A percentile compares a stretch with the other conserved stretches of the same genome.
Conservation (phyloP, 2,329 filamentous ascomycete genomes). For the Penicillium hesseltinei region DNA sequence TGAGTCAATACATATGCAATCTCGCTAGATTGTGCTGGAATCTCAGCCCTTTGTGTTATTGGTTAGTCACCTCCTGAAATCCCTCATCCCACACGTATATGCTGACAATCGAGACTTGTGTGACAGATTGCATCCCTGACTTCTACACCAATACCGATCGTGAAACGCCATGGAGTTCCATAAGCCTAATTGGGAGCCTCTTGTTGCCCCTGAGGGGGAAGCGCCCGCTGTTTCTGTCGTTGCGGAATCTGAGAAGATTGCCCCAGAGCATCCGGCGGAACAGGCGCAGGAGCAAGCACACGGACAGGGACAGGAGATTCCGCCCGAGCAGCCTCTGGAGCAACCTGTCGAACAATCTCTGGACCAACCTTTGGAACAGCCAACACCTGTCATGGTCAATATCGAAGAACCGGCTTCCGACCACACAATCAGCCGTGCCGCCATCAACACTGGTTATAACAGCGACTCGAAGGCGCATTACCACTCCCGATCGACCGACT, state of each 20-base stretch:
- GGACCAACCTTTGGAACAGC: constrained; percentile 22
- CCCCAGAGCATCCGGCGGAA: constrained; percentile 14
- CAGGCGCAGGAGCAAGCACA: constrained; percentile 2
- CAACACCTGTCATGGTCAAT: constrained; percentile 27
- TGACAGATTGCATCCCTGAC: constrained; percentile 18
- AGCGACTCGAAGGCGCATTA: constrained; percentile 52
- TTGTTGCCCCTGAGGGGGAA: constrained; percentile 18
- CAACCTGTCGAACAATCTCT: neutral
- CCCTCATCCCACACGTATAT: constrained; percentile 5
- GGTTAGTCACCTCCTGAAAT: constrained; percentile 12
- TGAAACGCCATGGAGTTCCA: constrained; percentile 28
- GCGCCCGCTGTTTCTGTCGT: constrained; percentile 16
- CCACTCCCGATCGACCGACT: constrained; percentile 42
- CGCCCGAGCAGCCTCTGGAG: constrained; percentile 8
- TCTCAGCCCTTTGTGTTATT: constrained; percentile 11
- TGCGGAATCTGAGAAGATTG: constrained; percentile 22
- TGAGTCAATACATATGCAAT: constrained; percentile 7
- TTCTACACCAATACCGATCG: constrained; percentile 1
- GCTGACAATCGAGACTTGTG: constrained; percentile 12
- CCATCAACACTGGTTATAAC: constrained; percentile 40
- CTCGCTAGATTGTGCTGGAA: constrained; percentile 8
- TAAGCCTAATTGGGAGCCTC: constrained; percentile 22
- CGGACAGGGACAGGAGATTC: constrained; percentile 6
- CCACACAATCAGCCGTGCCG: constrained; percentile 29
- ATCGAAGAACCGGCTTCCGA: constrained; percentile 38